A percentile compares a stretch with the other conserved stretches of the same genome.
Conservation (phyloP, 2,329 filamentous ascomycete genomes). For the Davidsoniella neocaledoniae region DNA sequence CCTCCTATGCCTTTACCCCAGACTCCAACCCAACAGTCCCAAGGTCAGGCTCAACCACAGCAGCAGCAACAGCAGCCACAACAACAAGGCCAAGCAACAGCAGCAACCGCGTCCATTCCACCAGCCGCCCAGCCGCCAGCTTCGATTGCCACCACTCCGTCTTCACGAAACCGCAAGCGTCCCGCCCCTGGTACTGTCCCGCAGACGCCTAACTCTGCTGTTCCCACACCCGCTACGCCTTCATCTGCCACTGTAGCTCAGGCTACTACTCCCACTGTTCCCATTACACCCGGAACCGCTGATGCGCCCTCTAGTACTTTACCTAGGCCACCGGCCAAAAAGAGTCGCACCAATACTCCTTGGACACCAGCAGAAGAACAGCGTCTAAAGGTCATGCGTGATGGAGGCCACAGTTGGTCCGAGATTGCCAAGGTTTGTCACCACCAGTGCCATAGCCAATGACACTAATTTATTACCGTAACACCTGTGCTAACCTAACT, state of each 20-base stretch:
- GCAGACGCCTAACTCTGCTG: constrained; percentile 4
- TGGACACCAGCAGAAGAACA: constrained; percentile 94
- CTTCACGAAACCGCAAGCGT: constrained; percentile 25
- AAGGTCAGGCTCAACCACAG: constrained; percentile 17
- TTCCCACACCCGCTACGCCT: constrained; percentile 19
- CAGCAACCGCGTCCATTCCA: constrained; percentile 21
- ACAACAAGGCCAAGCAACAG: constrained; percentile 15
- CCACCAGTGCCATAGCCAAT: not conserved
- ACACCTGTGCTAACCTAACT: not conserved
- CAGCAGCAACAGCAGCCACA: constrained; percentile 19
- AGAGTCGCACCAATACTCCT: constrained; percentile 94
- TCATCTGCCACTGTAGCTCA: constrained; percentile 18
- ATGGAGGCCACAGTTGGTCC: constrained; percentile 86
- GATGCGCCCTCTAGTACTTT: not conserved
- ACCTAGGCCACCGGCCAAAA: constrained; percentile 43
- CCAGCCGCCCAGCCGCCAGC: constrained; percentile 21
- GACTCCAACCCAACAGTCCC: constrained; percentile 20
- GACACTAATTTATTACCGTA: no score
- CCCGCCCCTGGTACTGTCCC: constrained; percentile 24
- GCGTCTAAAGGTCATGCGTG: constrained; percentile 82
- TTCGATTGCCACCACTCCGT: not conserved
- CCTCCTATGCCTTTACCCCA: constrained; percentile 28
- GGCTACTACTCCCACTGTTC: constrained; percentile 19
- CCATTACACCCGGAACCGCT: constrained; percentile 17
- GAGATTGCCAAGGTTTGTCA: constrained; percentile 95